Percentiles rank a stretch among this genome's conserved stretches.
phyloP scores from a whole-genome alignment of 1,284 basidiomycete genomes.

The Cutaneotrichosporon cavernicola region DNA sequence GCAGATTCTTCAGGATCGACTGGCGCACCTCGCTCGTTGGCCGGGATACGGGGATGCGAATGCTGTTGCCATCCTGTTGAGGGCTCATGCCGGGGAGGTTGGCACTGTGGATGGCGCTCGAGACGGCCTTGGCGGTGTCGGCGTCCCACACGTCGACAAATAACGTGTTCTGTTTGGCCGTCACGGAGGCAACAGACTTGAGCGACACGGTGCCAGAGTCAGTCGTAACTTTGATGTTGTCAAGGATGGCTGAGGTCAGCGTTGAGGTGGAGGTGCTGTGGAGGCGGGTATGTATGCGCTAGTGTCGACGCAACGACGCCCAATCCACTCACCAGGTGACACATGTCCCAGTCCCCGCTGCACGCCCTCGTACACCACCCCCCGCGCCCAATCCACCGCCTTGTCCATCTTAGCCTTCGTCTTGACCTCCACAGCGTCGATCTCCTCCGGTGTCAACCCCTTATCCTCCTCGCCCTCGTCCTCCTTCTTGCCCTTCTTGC shows the following conservation, averaged over 20 bases:
- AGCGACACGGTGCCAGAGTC: constrained; percentile 38
- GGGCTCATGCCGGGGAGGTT: constrained; percentile 52
- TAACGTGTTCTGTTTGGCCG: constrained; percentile 39
- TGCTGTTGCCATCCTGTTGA: constrained; percentile 37
- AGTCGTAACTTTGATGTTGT: constrained; percentile 43
- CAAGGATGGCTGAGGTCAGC: constrained; percentile 43
- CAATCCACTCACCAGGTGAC: constrained; percentile 44
- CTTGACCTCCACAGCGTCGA: constrained; percentile 13
- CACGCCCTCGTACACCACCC: constrained; percentile 47
- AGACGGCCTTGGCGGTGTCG: constrained; percentile 45
- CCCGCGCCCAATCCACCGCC: constrained; percentile 45
- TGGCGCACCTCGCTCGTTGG: constrained; percentile 46
- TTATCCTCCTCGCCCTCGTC: constrained; percentile 29
- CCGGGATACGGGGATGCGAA: constrained; percentile 44
- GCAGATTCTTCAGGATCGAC: constrained; percentile 39
- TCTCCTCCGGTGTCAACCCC: constrained; percentile 15
- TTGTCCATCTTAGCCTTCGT: constrained; percentile 32
- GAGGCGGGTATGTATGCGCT: too few species aligned
- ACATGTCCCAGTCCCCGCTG: constrained; percentile 49
- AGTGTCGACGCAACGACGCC: not conserved
- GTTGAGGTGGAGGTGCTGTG: not conserved
- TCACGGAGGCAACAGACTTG: constrained; percentile 48
- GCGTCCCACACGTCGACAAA: constrained; percentile 50
- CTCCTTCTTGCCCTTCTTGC: constrained; percentile 24
- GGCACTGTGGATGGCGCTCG: constrained; percentile 48